Evolutionary conservation across 139 green algal species (phyloP).

Genomic region (Zygnema cylindricum): DNA sequence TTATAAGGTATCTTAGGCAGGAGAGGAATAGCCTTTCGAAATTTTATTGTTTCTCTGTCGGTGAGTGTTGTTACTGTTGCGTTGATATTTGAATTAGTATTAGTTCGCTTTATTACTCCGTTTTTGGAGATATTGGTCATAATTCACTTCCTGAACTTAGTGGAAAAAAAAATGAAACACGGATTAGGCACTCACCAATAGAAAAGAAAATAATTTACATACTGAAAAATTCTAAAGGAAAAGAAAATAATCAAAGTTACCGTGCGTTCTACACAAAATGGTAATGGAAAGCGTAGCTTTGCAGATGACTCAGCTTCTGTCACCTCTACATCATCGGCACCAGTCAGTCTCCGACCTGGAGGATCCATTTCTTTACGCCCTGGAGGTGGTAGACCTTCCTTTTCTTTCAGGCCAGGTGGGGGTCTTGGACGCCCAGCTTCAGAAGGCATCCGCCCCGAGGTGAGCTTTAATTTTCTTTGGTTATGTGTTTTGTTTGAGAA

Average conservation of each 20-base stretch:
- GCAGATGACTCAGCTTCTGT: not conserved
- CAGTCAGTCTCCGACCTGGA: not conserved
- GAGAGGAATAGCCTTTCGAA: too few relatives aligned
- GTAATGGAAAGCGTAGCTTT: not conserved
- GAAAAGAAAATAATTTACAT: not conserved
- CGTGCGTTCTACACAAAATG: not conserved
- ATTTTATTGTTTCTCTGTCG: too few relatives aligned
- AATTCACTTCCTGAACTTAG: too few relatives aligned
- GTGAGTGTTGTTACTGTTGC: too few relatives aligned
- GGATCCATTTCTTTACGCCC: not conserved
- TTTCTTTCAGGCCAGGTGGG: not conserved
- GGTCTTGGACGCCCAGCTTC: not conserved
- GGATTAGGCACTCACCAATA: too few relatives aligned
- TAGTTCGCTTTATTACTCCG: too few relatives aligned
- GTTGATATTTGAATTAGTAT: too few relatives aligned
- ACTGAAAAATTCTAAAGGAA: not conserved
- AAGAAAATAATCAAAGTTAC: not conserved
- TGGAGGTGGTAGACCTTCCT: not conserved
- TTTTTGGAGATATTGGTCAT: too few relatives aligned
- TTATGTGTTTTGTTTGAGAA: not conserved
- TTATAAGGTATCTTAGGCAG: too few relatives aligned
- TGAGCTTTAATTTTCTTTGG: not conserved
- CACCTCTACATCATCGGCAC: not conserved
- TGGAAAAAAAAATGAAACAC: too few relatives aligned
- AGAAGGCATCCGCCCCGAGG: not conserved